Evolutionary conservation across 257 asterid genomes (phyloP), one percentile per base, ranked within the genome.

Genomic region (Nicotiana knightiana): DNA sequence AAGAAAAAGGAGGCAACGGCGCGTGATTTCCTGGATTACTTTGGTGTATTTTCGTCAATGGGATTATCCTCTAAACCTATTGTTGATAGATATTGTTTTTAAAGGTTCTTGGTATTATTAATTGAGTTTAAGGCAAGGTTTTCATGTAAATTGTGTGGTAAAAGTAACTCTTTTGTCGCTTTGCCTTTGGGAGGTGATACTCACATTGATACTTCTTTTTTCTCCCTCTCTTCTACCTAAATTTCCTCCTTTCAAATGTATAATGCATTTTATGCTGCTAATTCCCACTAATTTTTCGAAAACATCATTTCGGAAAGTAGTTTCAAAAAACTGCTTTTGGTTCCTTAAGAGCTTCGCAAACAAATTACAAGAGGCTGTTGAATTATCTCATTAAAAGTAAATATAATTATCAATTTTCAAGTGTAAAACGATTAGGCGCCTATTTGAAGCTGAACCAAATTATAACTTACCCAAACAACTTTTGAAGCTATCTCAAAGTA

Each of bases 1-100:
- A 17, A 17, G 53, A 35, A 33, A 9, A 73, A 26, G 62, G 10
- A 28, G 63, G 13, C 80, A 51, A 4, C 80, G 80, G 46, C 46
- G 80, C 80, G 63, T 51, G 80, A 51, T 75, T 51, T 75, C 0
- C 80, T 51, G 80, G 80, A 75, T 75, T 51, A 51, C 13, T 75
- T 75, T 51, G 64, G 48, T 51, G 80, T 75, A 75, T 15, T 28
- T 75, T 51, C 15, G 63, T 8, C 26, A 15, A 75, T 75, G 63
- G 28, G 80, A 75, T 75, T 51, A 75, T 26, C 24, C 63, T 46
- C 58, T 53, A 53, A 3, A 53, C 4, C 58, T 53, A 53, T 53
- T 53, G 18, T 53, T 53, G 18, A 53, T 3, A 53, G 18, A 5
- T 53, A 13, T 13, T 53, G 4, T 53, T 15, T 13, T 53, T 13